A percentile compares a stretch with the other conserved stretches of the same genome.
These are phyloP conservation scores for Chytriomyces confervae DNA, from an alignment of 192 early-diverging fungal species.

Conservation along the genomic window DNA sequence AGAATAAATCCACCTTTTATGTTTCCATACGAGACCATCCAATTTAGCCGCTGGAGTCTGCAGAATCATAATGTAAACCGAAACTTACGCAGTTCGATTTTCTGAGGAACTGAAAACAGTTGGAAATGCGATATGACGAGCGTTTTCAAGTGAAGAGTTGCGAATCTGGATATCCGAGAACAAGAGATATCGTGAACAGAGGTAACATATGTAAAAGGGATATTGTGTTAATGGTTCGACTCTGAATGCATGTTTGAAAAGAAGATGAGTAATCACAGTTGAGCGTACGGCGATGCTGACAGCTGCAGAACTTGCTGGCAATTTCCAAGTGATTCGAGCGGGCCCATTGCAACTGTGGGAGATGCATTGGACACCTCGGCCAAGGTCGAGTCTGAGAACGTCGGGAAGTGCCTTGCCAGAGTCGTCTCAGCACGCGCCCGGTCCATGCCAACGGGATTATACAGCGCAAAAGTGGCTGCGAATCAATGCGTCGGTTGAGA, in stretches of 20 bases:
- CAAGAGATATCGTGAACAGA: conserved; percentile 24
- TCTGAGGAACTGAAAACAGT: conserved; percentile 55
- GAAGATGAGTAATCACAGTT: conserved; percentile 45
- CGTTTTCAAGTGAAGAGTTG: conserved; percentile 59
- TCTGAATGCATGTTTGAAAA: not conserved
- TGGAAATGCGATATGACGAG: conserved; percentile 67
- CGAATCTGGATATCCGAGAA: conserved; percentile 45
- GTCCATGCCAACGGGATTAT: conserved; percentile 29
- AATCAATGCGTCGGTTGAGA: not conserved
- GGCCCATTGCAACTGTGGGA: conserved; percentile 50
- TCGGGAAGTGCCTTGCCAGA: conserved; percentile 80
- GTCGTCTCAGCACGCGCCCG: conserved; percentile 65
- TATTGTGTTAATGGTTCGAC: conserved; percentile 11
- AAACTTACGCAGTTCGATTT: conserved; percentile 61
- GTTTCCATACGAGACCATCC: not conserved
- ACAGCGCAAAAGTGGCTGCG: conserved; percentile 25
- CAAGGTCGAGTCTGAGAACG: conserved; percentile 69
- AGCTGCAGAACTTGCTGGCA: conserved; percentile 64
- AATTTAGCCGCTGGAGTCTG: not conserved
- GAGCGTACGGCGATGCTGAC: conserved; percentile 70
- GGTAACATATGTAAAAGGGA: too few relatives aligned
- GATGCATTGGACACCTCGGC: conserved; percentile 47
- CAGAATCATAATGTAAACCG: too few relatives aligned
- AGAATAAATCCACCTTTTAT: conserved; percentile 65
- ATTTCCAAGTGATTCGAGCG: conserved; percentile 63